phyloP scores from a whole-genome alignment of 345 rosid species.

The Murraya koenigii region DNA sequence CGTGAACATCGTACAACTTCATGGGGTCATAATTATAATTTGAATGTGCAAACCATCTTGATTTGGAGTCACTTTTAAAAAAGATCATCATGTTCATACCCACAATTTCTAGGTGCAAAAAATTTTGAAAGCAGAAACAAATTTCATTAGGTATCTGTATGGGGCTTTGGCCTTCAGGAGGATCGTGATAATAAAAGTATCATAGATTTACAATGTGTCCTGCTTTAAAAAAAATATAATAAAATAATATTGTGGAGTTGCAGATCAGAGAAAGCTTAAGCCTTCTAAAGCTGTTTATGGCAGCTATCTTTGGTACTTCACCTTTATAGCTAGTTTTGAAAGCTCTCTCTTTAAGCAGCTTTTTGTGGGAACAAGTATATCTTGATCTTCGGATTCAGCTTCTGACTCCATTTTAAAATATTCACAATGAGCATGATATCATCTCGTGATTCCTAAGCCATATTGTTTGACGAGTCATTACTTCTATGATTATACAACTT shows the following conservation, averaged over 20 bases:
- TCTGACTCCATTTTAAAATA: not conserved
- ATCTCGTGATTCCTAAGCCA: not conserved
- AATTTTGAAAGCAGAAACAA: not conserved
- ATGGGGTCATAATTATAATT: conserved; percentile 18
- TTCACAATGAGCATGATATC: not conserved
- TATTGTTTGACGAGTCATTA: not conserved
- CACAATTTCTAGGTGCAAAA: not conserved
- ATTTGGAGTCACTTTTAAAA: conserved; percentile 19
- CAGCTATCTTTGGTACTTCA: conserved; percentile 23
- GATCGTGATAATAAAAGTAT: not conserved
- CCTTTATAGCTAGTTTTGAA: conserved; percentile 1
- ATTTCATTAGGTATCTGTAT: not conserved
- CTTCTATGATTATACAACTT: not conserved
- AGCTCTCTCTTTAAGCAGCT: not conserved
- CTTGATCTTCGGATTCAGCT: not conserved
- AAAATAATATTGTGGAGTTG: not conserved
- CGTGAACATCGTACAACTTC: conserved; percentile 22
- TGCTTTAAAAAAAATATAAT: too few relatives aligned
- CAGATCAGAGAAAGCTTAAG: conserved; percentile 13
- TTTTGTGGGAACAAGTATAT: not conserved
- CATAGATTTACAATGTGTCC: not conserved
- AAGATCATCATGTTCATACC: not conserved
- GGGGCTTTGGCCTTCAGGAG: not conserved
- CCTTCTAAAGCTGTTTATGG: conserved; percentile 22
- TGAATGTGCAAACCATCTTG: conserved; percentile 23